Evolutionary conservation across 1,284 basidiomycete species (phyloP).

Genomic region (Malassezia arunalokei): DNA sequence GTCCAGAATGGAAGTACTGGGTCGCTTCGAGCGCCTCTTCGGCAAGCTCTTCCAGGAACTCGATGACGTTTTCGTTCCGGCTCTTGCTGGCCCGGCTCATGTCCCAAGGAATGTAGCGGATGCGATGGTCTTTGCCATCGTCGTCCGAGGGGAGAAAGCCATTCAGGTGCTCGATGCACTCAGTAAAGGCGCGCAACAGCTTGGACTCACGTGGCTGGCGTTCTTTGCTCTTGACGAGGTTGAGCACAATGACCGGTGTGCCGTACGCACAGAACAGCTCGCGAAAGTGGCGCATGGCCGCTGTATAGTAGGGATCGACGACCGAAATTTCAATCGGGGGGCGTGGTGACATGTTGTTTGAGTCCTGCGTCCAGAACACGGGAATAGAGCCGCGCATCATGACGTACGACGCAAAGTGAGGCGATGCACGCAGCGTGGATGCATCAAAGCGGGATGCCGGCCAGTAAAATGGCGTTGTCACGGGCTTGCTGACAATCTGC

Average conservation of each 20-base stretch:
- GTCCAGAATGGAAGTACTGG: slow-evolving; percentile 71
- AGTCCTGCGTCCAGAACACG: slow-evolving; percentile 89
- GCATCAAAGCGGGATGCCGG: slow-evolving; percentile 8
- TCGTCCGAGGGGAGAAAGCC: slow-evolving; percentile 65
- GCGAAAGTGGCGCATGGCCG: slow-evolving; percentile 86
- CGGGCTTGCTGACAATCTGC: slow-evolving; percentile 87
- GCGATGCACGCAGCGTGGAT: slow-evolving; percentile 37
- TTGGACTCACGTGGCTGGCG: slow-evolving; percentile 80
- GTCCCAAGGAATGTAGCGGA: slow-evolving; percentile 89
- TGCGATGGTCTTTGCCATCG: slow-evolving; percentile 57
- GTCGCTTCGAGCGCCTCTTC: slow-evolving; percentile 85
- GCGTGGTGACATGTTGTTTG: slow-evolving; percentile 73
- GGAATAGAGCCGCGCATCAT: slow-evolving; percentile 95
- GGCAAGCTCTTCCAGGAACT: slow-evolving; percentile 85
- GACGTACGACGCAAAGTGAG: slow-evolving; percentile 86
- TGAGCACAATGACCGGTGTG: slow-evolving; percentile 80
- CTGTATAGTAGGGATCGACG: slow-evolving; percentile 87
- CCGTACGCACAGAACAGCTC: slow-evolving; percentile 83
- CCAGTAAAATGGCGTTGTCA: slow-evolving; percentile 55
- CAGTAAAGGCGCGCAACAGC: slow-evolving; percentile 75
- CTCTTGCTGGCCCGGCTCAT: slow-evolving; percentile 56
- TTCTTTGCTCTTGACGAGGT: slow-evolving; percentile 62
- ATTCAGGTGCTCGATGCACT: slow-evolving; percentile 85
- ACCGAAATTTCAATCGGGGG: slow-evolving; percentile 83
- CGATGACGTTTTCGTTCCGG: slow-evolving; percentile 89